Evolutionary conservation across 371 early-diverging fungal species (phyloP), one percentile per base, ranked within the genome.

Genomic region (Apophysomyces variabilis): DNA sequence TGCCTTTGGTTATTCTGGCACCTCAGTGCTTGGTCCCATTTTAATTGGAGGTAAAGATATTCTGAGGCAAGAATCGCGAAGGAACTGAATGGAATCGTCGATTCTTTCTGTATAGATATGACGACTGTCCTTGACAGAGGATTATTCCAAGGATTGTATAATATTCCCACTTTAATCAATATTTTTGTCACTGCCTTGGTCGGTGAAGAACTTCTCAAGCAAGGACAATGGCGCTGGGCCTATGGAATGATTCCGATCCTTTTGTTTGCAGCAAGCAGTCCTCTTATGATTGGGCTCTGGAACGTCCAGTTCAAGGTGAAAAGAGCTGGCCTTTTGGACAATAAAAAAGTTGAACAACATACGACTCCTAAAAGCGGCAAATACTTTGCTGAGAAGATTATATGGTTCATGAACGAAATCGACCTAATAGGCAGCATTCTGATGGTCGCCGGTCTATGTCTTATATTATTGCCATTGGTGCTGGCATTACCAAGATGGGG

Each of bases 381-480:
- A 26, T 18, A 13, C 13, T 50, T 50, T n/a, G 54, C 21, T n/a
- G 54, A 21, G 21, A 50, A 50, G 4, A 21, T 21, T 36, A 44
- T 57, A 14, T 75, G 74, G 67, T 44, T 78, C 35, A 61, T 75
- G 44, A 70, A 70, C 38, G 83, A 83, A 65, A 67, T 80, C 35
- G 85, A 84, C 63, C 65, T 70, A 11, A 39, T 82, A 26, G 85
- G 85, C 9, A 77, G 77, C 38, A 3, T 79, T 0, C 69, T 84
- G 54, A 69, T 84, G 37, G 70, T 80, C 18, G 70, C 70, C 11
- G 78, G 71, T 37, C 71, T 84, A 50, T 73, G 74, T 41, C 61
- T 80, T 64, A 72, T 79, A 1, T 60, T 84, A 9, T 62, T 84
- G 38, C 85, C 85, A 11, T 66, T 82, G 36, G 77, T 80, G 1